phyloP scores from a whole-genome alignment of 352 stramenopile genomes.

The Phytophthora foliorum region DNA sequence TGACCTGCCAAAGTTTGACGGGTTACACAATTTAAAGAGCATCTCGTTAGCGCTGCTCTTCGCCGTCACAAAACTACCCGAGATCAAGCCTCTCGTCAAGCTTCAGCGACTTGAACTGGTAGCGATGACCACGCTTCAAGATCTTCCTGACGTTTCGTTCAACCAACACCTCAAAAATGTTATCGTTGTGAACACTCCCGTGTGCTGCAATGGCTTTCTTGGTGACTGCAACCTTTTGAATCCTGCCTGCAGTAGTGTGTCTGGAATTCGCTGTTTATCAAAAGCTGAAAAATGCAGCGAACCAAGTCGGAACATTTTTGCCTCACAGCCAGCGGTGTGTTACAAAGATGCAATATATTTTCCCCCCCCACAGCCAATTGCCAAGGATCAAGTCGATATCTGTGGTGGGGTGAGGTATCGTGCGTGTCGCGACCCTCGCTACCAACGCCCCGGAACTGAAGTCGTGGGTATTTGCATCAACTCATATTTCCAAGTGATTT shows the following conservation, averaged over 20 bases:
- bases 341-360: not conserved
- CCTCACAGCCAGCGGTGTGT: slow-evolving; percentile 4
- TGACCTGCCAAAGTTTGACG: slow-evolving; percentile 28
- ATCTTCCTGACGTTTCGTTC: slow-evolving; percentile 15
- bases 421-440: not conserved
- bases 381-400: slow-evolving; percentile 8
- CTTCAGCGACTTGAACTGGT: slow-evolving; percentile 18
- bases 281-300: not conserved
- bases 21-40: slow-evolving; percentile 28
- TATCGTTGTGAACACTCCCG: slow-evolving; percentile 2
- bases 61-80: not conserved
- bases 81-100: slow-evolving; percentile 27
- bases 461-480: slow-evolving; percentile 17
- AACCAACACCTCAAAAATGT: not conserved
- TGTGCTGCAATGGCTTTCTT: slow-evolving; percentile 39
- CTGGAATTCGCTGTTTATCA: not conserved
- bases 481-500: slow-evolving; percentile 18
- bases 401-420: slow-evolving; percentile 19
- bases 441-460: not conserved
- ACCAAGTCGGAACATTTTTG: not conserved
- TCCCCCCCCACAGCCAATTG: not conserved
- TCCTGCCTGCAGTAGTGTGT: not conserved
- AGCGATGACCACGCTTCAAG: not conserved
- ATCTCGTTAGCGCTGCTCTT: slow-evolving; percentile 26
- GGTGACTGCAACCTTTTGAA: slow-evolving; percentile 11